phyloP scores from a whole-genome alignment of 2,329 filamentous ascomycete species.

The Leptosphaerulina australis region DNA sequence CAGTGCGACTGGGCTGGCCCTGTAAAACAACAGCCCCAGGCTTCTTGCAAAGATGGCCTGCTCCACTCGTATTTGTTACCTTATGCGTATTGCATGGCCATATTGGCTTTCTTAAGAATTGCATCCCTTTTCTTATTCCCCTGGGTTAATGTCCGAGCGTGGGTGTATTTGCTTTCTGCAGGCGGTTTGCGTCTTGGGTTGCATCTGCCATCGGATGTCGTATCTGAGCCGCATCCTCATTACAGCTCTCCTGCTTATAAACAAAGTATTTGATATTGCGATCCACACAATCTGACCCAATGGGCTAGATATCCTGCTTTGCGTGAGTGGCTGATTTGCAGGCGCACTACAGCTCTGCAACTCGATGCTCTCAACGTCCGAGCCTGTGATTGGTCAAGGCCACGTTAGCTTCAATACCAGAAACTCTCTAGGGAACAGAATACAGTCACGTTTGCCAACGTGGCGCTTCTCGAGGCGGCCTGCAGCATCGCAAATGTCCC shows the following conservation, averaged over 20 bases:
- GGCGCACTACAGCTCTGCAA: slow-evolving; percentile 27
- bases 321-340: slow-evolving; percentile 27
- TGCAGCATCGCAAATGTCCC: slow-evolving; percentile 14
- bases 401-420: slow-evolving; percentile 18
- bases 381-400: slow-evolving; percentile 22
- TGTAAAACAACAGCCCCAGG: background rate
- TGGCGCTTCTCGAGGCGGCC: slow-evolving; percentile 14
- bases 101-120: background rate
- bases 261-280: slow-evolving; percentile 7
- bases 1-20: background rate
- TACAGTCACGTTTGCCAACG: too few species aligned
- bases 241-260: slow-evolving; percentile 18
- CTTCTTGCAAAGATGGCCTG: background rate
- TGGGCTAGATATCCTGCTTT: slow-evolving; percentile 11
- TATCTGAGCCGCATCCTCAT: slow-evolving; percentile 21
- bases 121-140: slow-evolving; percentile 12
- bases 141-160: slow-evolving; percentile 23
- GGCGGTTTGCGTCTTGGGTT: slow-evolving; percentile 4
- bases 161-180: slow-evolving; percentile 20
- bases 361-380: slow-evolving; percentile 4
- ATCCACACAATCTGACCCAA: background rate
- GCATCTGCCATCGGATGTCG: slow-evolving; percentile 11
- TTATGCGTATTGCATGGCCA: background rate
- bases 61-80: background rate
- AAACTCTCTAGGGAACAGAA: slow-evolving; percentile 14